Base-by-base conservation (phyloP, 2,329 filamentous ascomycete species). In the Monosporascus sp. region DNA sequence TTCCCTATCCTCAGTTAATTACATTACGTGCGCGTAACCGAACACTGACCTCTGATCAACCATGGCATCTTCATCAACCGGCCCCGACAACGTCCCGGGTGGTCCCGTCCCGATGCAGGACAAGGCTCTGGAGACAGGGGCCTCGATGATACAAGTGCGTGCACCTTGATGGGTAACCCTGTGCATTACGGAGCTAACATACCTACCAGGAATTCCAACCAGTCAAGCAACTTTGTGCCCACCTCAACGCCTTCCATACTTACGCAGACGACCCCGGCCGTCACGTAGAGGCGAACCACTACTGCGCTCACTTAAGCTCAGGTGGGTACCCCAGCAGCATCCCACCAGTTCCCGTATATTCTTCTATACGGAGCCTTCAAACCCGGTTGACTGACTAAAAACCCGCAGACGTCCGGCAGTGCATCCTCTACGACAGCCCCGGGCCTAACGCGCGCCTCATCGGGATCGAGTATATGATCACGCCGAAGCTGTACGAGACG, bases 401-500 rank as follows among this genome's bases (percentile, higher is more conserved):
- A 6, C 15, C 6, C 36, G 54, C 66, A 74, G 89, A 94, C 57
- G 78, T 95, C 52, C 82, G 90, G 4, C 90, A 96, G 74, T 95
- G 90, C 68, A 81, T 96, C 31, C 80, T 96, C 56, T 96, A 94
- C 72, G 90, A 95, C 70, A 81, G 82, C 0, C 78, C 85, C 0
- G 75, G 77, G 1, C 75, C 81, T 7, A 80, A 82, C 25, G 89
- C 89, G 0, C 81, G 86, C 0, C 79, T 96, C 18, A 89, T 96
- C 56, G 90, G 90, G 8, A 79, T 95, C 61, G 90, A 96, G 68
- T 95, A 95, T 74, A 92, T 94, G 89, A 84, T 96, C 62, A 85
- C 85, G 0, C 80, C 83, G 0, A 73, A 75, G 3, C 72, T 94
- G 0, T 95, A 86, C 72, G 75, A 80, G 38, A 82, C 80, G 0